Percentiles rank a stretch among this genome's conserved stretches.
Conservation (phyloP, 495 filamentous ascomycete species). For the Copromyces sp. region DNA sequence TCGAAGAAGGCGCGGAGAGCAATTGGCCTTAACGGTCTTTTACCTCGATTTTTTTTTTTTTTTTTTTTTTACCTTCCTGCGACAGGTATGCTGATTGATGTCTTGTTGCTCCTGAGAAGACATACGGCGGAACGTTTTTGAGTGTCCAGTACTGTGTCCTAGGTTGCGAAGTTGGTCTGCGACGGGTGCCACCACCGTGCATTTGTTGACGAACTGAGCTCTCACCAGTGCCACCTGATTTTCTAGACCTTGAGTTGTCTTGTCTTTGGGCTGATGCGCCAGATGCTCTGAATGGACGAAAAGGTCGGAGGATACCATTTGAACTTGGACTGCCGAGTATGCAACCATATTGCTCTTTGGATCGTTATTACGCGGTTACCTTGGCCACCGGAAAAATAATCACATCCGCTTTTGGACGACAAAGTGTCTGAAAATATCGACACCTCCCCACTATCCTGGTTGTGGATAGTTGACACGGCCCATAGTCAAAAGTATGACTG, state of each 20-base stretch:
- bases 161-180: not conserved
- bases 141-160: not conserved
- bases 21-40: not conserved
- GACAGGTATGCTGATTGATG: not conserved
- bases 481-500: slow-evolving; percentile 17
- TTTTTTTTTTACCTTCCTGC: not conserved
- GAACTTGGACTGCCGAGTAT: not conserved
- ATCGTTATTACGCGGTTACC: not conserved
- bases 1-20: not conserved
- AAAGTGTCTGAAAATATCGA: not conserved
- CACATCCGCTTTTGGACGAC: not conserved
- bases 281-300: not conserved
- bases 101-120: not conserved
- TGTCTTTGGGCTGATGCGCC: not conserved
- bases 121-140: not conserved
- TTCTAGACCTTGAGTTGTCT: not conserved
- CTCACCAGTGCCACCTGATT: not conserved
- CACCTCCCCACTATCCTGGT: slow-evolving; percentile 3
- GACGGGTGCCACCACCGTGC: not conserved
- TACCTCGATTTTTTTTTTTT: not conserved
- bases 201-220: not conserved
- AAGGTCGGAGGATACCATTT: not conserved
- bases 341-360: not conserved
- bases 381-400: not conserved
- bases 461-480: not conserved